Percentiles rank a stretch among this genome's conserved stretches.
Conservation (phyloP, 495 filamentous ascomycete genomes). For the Schizothecium vesticola region DNA sequence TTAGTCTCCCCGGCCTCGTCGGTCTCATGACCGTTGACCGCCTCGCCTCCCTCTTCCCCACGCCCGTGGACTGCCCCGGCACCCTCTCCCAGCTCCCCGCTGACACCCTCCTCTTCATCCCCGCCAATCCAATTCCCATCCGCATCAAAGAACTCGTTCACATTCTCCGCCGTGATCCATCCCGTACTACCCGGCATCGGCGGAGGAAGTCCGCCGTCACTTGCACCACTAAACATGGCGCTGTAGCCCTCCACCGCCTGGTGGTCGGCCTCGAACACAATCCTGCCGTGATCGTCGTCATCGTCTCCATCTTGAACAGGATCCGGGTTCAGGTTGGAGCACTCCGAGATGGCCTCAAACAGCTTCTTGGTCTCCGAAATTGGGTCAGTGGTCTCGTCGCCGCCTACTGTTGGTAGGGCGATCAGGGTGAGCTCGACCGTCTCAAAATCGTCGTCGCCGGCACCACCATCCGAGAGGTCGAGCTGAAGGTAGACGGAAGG, state of each 20-base stretch:
- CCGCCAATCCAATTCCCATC: constrained; percentile 52
- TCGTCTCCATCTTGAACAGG: constrained; percentile 52
- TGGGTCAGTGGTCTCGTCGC: constrained; percentile 9
- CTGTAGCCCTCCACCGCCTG: constrained; percentile 43
- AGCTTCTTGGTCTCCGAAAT: constrained; percentile 42
- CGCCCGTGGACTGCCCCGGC: constrained; percentile 37
- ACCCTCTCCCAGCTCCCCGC: constrained; percentile 41
- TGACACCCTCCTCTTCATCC: constrained; percentile 25
- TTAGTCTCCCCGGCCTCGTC: constrained; percentile 34
- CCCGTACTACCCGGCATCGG: constrained; percentile 79
- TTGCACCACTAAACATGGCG: constrained; percentile 38
- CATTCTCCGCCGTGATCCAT: constrained; percentile 97
- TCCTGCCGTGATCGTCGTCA: constrained; percentile 45
- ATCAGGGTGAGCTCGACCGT: constrained; percentile 71
- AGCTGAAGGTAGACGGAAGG: constrained; percentile 77
- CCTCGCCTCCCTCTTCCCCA: constrained; percentile 38
- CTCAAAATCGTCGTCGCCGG: constrained; percentile 63
- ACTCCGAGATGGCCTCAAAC: constrained; percentile 75
- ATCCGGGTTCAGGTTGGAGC: constrained; percentile 87
- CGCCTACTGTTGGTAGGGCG: constrained; percentile 35
- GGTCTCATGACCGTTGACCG: constrained; percentile 22
- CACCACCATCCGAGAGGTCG: constrained; percentile 49
- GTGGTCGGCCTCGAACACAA: constrained; percentile 52
- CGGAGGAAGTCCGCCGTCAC: constrained; percentile 58
- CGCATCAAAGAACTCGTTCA: constrained; percentile 63